Conservation (phyloP, 306 rosid species). For the Sindora glabra region DNA sequence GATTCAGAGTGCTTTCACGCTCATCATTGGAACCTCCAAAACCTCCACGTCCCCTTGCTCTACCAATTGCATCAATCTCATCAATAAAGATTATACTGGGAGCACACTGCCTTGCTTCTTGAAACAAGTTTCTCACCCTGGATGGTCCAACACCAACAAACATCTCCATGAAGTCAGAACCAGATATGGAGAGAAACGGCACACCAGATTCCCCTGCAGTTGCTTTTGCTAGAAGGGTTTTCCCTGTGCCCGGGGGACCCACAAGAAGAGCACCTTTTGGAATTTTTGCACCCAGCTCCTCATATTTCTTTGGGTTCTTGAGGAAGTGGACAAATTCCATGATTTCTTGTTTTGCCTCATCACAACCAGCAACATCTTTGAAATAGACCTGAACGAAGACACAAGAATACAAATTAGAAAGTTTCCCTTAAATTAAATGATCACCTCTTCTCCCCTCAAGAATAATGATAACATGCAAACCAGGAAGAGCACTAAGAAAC, state of each 20-base stretch:
- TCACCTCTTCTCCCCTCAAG: too few species aligned
- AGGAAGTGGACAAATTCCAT: slow-evolving; percentile 67
- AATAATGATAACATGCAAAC: too few species aligned
- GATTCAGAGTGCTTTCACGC: slow-evolving; percentile 65
- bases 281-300: slow-evolving; percentile 57
- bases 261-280: slow-evolving; percentile 66
- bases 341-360: slow-evolving; percentile 50
- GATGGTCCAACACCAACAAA: slow-evolving; percentile 69
- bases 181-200: slow-evolving; percentile 53
- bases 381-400: background rate
- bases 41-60: slow-evolving; percentile 63
- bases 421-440: too few species aligned
- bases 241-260: slow-evolving; percentile 67
- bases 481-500: too few species aligned
- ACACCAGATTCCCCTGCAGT: slow-evolving; percentile 67
- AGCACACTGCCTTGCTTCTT: slow-evolving; percentile 65
- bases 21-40: slow-evolving; percentile 52
- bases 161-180: slow-evolving; percentile 68
- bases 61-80: slow-evolving; percentile 67
- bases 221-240: slow-evolving; percentile 63
- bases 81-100: slow-evolving; percentile 62
- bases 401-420: too few species aligned
- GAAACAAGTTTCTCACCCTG: slow-evolving; percentile 62
- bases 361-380: background rate
- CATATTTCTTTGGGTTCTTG: slow-evolving; percentile 52